Evolutionary conservation across 108 stramenopile genomes (phyloP).

Genomic region (Mayamaea pseudoterrestris): DNA sequence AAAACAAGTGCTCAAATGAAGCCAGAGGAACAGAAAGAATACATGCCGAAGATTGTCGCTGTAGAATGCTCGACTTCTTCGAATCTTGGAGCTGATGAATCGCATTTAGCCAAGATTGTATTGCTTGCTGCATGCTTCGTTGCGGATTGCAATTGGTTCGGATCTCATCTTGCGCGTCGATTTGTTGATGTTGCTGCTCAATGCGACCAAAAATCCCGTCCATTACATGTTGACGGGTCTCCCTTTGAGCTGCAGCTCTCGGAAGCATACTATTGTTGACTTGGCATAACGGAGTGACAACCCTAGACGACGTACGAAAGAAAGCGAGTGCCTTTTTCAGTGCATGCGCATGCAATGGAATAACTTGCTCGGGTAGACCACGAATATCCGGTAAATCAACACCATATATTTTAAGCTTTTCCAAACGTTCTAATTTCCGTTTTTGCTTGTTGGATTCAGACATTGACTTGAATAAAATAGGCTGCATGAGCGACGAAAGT

Average conservation of each 20-base stretch:
- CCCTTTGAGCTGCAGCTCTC: background rate
- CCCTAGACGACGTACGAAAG: constrained; percentile 13
- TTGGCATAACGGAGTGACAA: too few species aligned
- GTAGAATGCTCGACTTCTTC: background rate
- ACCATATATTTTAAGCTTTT: constrained; percentile 9
- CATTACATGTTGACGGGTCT: background rate
- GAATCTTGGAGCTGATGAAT: constrained; percentile 12
- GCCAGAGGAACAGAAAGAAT: constrained; percentile 21
- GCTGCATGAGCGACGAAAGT: too few species aligned
- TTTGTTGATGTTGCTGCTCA: too few species aligned
- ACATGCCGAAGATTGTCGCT: background rate
- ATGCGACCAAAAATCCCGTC: background rate
- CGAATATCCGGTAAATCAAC: constrained; percentile 27
- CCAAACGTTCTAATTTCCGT: background rate
- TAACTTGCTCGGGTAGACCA: constrained; percentile 18
- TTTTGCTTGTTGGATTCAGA: background rate
- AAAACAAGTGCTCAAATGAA: constrained; percentile 22
- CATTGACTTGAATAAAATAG: too few species aligned
- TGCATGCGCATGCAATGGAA: constrained; percentile 26
- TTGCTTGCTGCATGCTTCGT: constrained; percentile 2
- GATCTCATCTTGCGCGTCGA: constrained; percentile 1
- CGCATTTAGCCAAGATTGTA: constrained; percentile 17
- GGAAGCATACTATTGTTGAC: background rate
- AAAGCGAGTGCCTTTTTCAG: constrained; percentile 14
- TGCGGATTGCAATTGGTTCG: constrained; percentile 2